Percentiles rank a stretch among this genome's conserved stretches.
phyloP scores from a whole-genome alignment of 177 flowering plant species.

The Telopea speciosissima region DNA sequence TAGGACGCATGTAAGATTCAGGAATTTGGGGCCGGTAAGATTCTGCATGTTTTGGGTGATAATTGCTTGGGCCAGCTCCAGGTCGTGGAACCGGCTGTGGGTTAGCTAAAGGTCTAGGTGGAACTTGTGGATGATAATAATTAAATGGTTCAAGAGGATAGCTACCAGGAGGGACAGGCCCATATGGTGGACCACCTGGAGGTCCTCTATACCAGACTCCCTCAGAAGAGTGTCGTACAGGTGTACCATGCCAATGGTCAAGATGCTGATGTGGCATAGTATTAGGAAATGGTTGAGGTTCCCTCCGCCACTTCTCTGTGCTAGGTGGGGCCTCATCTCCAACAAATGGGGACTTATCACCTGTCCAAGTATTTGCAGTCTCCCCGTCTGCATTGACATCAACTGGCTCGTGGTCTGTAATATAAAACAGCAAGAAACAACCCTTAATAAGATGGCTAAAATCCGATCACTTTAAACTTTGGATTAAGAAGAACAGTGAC shows the following conservation, averaged over 20 bases:
- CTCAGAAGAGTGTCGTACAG: conserved; percentile 51
- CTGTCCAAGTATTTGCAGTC: conserved; percentile 46
- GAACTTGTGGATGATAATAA: conserved; percentile 66
- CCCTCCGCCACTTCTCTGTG: conserved; percentile 70
- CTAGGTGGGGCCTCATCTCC: conserved; percentile 47
- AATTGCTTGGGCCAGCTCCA: conserved; percentile 61
- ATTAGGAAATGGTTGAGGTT: conserved; percentile 46
- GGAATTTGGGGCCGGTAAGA: conserved; percentile 59
- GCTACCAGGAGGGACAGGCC: conserved; percentile 60
- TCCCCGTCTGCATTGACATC: conserved; percentile 34
- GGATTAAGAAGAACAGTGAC: neutral
- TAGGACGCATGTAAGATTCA: conserved; percentile 68
- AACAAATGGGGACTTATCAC: conserved; percentile 33
- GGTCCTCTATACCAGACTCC: conserved; percentile 88
- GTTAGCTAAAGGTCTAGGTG: conserved; percentile 47
- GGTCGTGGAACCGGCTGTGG: conserved; percentile 56
- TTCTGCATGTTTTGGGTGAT: conserved; percentile 57
- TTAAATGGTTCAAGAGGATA: conserved; percentile 77
- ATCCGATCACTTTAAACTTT: neutral
- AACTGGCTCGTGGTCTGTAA: conserved; percentile 41
- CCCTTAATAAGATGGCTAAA: neutral
- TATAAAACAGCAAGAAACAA: conserved; percentile 6
- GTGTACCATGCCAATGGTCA: conserved; percentile 74
- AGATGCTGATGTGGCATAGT: conserved; percentile 56
- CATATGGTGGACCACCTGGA: conserved; percentile 68